Percentiles rank a stretch among this genome's conserved stretches.
These are phyloP conservation scores for Mariannaea elegans DNA, from an alignment of 2,329 filamentous ascomycete genomes.

Conservation along the genomic window DNA sequence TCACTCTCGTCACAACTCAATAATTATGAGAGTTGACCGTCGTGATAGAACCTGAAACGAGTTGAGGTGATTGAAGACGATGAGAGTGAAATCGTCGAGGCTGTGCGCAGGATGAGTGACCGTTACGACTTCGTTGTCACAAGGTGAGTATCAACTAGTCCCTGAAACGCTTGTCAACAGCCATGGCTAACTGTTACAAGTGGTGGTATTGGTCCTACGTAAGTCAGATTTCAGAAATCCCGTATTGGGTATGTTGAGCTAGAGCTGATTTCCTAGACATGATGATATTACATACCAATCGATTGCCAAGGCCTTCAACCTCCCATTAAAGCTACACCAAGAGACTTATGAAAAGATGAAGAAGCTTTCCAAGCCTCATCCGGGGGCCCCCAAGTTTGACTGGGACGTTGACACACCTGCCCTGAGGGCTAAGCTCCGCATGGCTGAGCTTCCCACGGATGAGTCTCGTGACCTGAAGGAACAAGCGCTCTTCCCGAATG, in stretches of 20 bases:
- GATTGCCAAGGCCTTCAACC: constrained; percentile 86
- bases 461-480: constrained; percentile 68
- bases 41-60: constrained; percentile 74
- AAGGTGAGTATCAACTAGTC: constrained; percentile 54
- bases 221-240: constrained; percentile 44
- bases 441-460: constrained; percentile 88
- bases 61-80: constrained; percentile 96
- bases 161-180: not conserved
- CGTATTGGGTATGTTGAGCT: not conserved
- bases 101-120: constrained; percentile 84
- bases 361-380: constrained; percentile 76
- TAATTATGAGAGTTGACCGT: not conserved
- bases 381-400: constrained; percentile 77
- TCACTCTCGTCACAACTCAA: not conserved
- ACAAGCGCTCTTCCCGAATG: constrained; percentile 81
- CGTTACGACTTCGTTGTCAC: constrained; percentile 96
- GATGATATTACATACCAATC: constrained; percentile 98
- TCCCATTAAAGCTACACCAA: constrained; percentile 80
- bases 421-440: constrained; percentile 83
- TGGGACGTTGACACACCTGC: constrained; percentile 86
- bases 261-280: constrained; percentile 66
- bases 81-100: constrained; percentile 88
- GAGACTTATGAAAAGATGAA: constrained; percentile 86
- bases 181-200: constrained; percentile 48
- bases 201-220: constrained; percentile 96